phyloP scores from a whole-genome alignment of 106 monocot genomes.

The Chionographis japonica region DNA sequence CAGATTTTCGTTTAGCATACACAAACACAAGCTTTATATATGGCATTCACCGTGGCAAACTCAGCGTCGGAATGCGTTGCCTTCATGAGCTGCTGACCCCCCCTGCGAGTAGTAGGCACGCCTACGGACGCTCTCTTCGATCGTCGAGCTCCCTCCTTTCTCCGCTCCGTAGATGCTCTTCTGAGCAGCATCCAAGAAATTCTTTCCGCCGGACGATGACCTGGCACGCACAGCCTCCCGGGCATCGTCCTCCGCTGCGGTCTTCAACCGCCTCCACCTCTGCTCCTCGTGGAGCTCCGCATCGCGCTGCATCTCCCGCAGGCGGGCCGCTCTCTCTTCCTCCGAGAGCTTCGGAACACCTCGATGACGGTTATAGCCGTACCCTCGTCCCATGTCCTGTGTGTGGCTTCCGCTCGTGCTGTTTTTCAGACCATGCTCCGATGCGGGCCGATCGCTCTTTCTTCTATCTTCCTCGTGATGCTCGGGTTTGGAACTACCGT shows the following conservation, averaged over 20 bases:
- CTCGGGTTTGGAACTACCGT: conserved; percentile 5
- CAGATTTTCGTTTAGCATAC: no score
- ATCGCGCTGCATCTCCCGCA: conserved; percentile 79
- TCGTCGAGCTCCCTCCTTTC: conserved; percentile 77
- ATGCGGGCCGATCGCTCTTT: conserved; percentile 7
- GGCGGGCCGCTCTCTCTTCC: conserved; percentile 71
- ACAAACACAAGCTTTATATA: no score
- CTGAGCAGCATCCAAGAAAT: conserved; percentile 75
- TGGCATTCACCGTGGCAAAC: not conserved
- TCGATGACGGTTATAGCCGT: conserved; percentile 30
- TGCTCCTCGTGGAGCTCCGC: conserved; percentile 95
- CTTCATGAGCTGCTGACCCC: conserved; percentile 45
- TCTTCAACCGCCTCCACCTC: conserved; percentile 83
- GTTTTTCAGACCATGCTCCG: conserved; percentile 10
- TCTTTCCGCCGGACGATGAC: conserved; percentile 39
- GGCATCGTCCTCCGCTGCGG: conserved; percentile 65
- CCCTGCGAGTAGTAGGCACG: conserved; percentile 83
- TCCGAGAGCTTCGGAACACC: conserved; percentile 59
- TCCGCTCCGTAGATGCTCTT: conserved; percentile 86
- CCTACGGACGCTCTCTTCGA: conserved; percentile 90
- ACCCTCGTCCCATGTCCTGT: conserved; percentile 6
- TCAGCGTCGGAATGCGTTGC: conserved; percentile 82
- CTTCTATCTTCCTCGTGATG: conserved; percentile 17
- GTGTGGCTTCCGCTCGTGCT: conserved; percentile 3
- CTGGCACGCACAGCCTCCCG: conserved; percentile 42